These are phyloP conservation scores for Diplotaxis tenuifolia DNA, from an alignment of 345 rosid species.

Conservation along the genomic window DNA sequence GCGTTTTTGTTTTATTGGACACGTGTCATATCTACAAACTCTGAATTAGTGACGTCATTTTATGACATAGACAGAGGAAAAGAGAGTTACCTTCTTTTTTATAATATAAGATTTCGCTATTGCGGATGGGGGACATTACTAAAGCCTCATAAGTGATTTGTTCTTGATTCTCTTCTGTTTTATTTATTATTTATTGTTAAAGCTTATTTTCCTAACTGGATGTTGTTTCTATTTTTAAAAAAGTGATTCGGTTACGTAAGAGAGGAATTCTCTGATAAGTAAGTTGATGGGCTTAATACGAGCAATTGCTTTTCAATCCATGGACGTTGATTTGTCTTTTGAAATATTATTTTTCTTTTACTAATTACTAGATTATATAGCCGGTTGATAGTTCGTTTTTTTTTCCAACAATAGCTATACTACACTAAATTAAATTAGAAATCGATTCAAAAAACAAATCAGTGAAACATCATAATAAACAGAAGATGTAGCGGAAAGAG, in stretches of 20 bases:
- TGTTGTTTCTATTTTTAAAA: conserved; percentile 14
- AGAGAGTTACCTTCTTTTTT: too few species aligned
- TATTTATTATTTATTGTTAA: conserved; percentile 8
- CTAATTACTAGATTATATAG: not conserved
- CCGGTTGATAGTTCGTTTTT: not conserved
- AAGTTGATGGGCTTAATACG: conserved; percentile 46
- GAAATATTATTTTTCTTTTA: not conserved
- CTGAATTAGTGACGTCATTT: too few species aligned
- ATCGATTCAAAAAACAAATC: not conserved
- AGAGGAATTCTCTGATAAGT: conserved; percentile 34
- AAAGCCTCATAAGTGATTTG: conserved; percentile 37
- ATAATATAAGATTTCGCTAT: too few species aligned
- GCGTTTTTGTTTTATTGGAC: too few species aligned
- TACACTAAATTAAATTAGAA: not conserved
- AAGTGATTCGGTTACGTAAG: conserved; percentile 35
- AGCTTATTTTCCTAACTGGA: conserved; percentile 19
- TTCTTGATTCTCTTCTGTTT: conserved; percentile 21
- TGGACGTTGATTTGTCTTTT: not conserved
- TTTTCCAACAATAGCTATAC: not conserved
- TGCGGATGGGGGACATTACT: conserved; percentile 29
- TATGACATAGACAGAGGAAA: too few species aligned
- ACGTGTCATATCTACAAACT: too few species aligned
- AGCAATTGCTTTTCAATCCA: conserved; percentile 39
- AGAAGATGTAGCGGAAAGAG: not conserved
- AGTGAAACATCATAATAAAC: not conserved